Conservation (phyloP, 306 rosid genomes). For the Inga leiocalycina region DNA sequence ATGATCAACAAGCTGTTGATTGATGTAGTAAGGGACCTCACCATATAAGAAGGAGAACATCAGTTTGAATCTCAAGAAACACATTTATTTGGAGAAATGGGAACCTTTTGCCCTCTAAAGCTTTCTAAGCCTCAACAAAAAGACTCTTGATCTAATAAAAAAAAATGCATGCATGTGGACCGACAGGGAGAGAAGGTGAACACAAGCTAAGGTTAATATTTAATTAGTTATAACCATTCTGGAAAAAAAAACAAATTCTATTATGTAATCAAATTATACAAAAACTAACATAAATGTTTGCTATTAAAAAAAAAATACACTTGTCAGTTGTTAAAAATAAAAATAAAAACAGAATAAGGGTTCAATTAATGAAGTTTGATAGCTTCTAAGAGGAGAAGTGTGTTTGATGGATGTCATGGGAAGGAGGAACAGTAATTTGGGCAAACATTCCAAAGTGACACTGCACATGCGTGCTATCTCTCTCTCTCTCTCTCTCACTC, state of each 20-base stretch:
- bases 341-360: background rate
- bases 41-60: rapidly evolving
- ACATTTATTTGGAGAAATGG: rapidly evolving
- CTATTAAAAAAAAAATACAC: too few relatives aligned
- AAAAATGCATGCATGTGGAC: background rate
- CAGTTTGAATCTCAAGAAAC: too few relatives aligned
- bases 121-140: too few relatives aligned
- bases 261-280: background rate
- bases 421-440: background rate
- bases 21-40: too few relatives aligned
- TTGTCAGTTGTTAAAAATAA: background rate
- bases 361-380: background rate
- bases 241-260: background rate
- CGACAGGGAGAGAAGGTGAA: conserved; percentile 22
- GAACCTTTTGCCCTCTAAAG: too few relatives aligned
- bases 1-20: too few relatives aligned
- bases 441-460: background rate
- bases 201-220: background rate
- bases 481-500: background rate
- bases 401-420: background rate
- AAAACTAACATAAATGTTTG: background rate
- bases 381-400: background rate
- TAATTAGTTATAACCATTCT: too few relatives aligned
- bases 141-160: too few relatives aligned
- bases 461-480: background rate